phyloP scores from a whole-genome alignment of 1,284 basidiomycete species.

The Marasmius tenuissimus region DNA sequence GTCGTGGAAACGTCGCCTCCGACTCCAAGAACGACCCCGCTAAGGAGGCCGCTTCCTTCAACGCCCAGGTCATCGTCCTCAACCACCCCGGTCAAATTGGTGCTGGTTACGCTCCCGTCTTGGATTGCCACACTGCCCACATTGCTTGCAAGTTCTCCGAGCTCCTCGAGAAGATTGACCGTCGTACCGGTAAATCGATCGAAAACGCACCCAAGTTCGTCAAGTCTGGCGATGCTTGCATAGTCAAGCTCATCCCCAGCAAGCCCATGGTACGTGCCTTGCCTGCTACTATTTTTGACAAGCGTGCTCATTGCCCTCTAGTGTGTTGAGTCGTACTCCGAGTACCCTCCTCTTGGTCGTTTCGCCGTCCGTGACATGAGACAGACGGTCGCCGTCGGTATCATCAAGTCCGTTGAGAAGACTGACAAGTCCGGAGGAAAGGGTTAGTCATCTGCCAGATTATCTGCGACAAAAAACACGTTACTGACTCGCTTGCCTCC shows the following conservation, averaged over 20 bases:
- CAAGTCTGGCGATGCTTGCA: slow-evolving; percentile 95
- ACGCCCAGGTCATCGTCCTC: slow-evolving; percentile 99
- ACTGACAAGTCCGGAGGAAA: slow-evolving; percentile 85
- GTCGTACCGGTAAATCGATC: slow-evolving; percentile 92
- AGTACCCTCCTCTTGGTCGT: slow-evolving; percentile 99
- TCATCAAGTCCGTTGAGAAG: slow-evolving; percentile 97
- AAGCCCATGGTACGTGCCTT: slow-evolving; percentile 81
- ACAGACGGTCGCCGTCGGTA: slow-evolving; percentile 96
- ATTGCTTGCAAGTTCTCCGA: slow-evolving; percentile 99
- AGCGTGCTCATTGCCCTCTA: not conserved
- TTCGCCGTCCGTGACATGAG: slow-evolving; percentile 99
- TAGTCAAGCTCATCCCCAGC: slow-evolving; percentile 95
- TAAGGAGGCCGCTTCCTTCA: slow-evolving; percentile 99
- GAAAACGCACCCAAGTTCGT: slow-evolving; percentile 94
- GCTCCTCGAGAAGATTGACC: slow-evolving; percentile 99
- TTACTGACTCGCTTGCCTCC: slow-evolving; percentile 13
- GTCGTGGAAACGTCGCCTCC: slow-evolving; percentile 98
- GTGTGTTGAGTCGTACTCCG: slow-evolving; percentile 96
- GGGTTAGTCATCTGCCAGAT: slow-evolving; percentile 47
- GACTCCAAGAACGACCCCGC: slow-evolving; percentile 99
- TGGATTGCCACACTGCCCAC: slow-evolving; percentile 99
- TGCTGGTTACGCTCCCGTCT: slow-evolving; percentile 95
- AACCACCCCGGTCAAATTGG: slow-evolving; percentile 99
- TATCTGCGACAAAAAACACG: slow-evolving; percentile 1
- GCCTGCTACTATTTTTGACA: not conserved